A percentile compares a stretch with the other conserved stretches of the same genome.
These are phyloP conservation scores for Entomortierella chlamydospora DNA, from an alignment of 192 early-diverging fungal species.

Conservation along the genomic window DNA sequence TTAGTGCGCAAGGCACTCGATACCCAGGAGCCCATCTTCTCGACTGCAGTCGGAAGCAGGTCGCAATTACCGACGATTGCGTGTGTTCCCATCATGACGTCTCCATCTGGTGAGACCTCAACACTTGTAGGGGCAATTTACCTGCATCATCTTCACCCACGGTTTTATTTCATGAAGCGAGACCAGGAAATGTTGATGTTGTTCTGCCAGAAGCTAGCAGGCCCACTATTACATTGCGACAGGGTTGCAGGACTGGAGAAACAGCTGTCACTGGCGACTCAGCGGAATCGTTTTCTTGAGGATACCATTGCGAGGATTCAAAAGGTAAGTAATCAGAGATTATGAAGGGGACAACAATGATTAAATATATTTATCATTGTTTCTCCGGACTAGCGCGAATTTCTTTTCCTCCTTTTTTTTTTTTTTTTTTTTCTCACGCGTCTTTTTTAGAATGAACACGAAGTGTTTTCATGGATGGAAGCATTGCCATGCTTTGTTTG, in stretches of 20 bases:
- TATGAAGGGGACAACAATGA: too few species aligned
- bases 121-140: conserved; percentile 44
- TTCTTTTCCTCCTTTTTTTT: not conserved
- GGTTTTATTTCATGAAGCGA: conserved; percentile 50
- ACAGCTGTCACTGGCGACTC: conserved; percentile 28
- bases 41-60: conserved; percentile 46
- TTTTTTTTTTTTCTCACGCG: not conserved
- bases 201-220: conserved; percentile 43
- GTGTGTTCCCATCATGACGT: conserved; percentile 39
- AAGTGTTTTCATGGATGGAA: conserved; percentile 56
- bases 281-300: conserved; percentile 33
- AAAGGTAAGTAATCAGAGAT: conserved; percentile 39
- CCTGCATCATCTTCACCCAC: conserved; percentile 46
- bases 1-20: conserved; percentile 37
- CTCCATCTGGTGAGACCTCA: not conserved
- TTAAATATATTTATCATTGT: not conserved
- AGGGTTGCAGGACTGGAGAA: conserved; percentile 23
- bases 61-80: conserved; percentile 52
- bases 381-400: not conserved
- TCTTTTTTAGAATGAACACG: conserved; percentile 37
- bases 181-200: conserved; percentile 48
- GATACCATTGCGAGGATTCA: conserved; percentile 45
- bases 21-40: conserved; percentile 42
- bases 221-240: conserved; percentile 29
- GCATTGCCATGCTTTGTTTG: conserved; percentile 52